Conservation (phyloP, 2,329 filamentous ascomycete species). For the Epichloe gansuensis region DNA sequence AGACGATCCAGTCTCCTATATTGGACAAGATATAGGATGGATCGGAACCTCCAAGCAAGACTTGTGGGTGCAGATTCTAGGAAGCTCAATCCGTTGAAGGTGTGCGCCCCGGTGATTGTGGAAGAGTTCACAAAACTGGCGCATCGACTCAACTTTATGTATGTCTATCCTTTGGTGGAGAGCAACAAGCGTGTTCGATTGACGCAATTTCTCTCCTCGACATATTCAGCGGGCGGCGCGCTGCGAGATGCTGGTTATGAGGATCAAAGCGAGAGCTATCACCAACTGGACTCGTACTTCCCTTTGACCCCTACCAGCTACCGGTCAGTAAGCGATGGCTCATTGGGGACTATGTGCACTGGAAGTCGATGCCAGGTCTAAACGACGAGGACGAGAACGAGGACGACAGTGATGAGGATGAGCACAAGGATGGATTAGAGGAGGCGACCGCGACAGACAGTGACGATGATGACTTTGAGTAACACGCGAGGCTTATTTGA, state of each 20-base stretch:
- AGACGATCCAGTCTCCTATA: conserved; percentile 47
- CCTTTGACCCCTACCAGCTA: conserved; percentile 91
- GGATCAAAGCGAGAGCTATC: conserved; percentile 58
- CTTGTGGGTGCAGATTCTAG: conserved; percentile 68
- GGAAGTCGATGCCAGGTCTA: conserved; percentile 62
- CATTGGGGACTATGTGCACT: conserved; percentile 70
- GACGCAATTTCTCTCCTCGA: conserved; percentile 51
- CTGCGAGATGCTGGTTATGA: conserved; percentile 36
- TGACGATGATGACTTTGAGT: conserved; percentile 30
- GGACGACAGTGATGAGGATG: conserved; percentile 41
- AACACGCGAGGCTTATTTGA: conserved; percentile 1
- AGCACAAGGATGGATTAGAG: conserved; percentile 31
- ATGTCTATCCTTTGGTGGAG: conserved; percentile 78
- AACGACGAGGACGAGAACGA: conserved; percentile 45
- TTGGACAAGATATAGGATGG: conserved; percentile 68
- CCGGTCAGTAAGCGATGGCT: conserved; percentile 82
- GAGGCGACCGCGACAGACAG: conserved; percentile 41
- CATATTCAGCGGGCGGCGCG: conserved; percentile 41
- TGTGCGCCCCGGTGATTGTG: conserved; percentile 84
- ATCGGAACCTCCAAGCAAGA: conserved; percentile 60
- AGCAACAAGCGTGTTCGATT: conserved; percentile 84
- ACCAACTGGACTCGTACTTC: conserved; percentile 88
- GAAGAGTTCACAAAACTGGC: conserved; percentile 83
- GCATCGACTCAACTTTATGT: conserved; percentile 76
- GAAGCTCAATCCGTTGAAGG: conserved; percentile 89